Evolutionary conservation across 768 basidiomycete genomes (phyloP), one percentile per base, ranked within the genome.

Genomic region (Boletales sp.): DNA sequence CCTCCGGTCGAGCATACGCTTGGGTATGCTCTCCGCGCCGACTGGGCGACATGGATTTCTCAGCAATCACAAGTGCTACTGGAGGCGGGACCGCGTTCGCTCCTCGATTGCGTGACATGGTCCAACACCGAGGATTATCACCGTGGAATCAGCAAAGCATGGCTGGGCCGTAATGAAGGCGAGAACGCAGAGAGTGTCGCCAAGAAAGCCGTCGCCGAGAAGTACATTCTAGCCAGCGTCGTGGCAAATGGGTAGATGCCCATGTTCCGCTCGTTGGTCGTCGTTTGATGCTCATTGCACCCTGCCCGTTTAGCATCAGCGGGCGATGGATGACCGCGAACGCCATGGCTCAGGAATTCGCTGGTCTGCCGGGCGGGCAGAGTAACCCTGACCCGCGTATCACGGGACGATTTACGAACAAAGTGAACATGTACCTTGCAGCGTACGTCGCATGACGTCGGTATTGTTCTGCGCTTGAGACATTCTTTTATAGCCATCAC

Each of bases 311-410:
- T 52, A 90, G 86, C 53, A 61, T 91, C 38, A 87, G 86, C 43
- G 89, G 89, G 4, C 66, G 64, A 11, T 87, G 82, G 76, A 83
- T 80, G 79, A 77, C 85, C 7, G 73, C 80, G 14, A 74, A 67
- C n/a, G 74, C 82, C 53, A 90, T 91, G 86, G 80, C 77, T 7
- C 82, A 86, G 56, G 83, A 86, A 30, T 84, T 82, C 59, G 76
- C 82, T 4, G 83, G 86, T 4, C 63, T 78, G 9, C 57, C 74
- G 0, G 30, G 28, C 33, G 3, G 32, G 7, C 47, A 50, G 28
- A 18, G 36, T n/a, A 39, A 28, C 17, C 25, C 52, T 53, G 42
- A 34, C 38, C 33, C 60, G 15, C 64, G 56, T 30, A 35, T 48
- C 31, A 62, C 57, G 39, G 41, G 53, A 12, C 57, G 65, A 4